Conservation (phyloP, 805 yeast species). For the Wickerhamiella sorbophila region DNA sequence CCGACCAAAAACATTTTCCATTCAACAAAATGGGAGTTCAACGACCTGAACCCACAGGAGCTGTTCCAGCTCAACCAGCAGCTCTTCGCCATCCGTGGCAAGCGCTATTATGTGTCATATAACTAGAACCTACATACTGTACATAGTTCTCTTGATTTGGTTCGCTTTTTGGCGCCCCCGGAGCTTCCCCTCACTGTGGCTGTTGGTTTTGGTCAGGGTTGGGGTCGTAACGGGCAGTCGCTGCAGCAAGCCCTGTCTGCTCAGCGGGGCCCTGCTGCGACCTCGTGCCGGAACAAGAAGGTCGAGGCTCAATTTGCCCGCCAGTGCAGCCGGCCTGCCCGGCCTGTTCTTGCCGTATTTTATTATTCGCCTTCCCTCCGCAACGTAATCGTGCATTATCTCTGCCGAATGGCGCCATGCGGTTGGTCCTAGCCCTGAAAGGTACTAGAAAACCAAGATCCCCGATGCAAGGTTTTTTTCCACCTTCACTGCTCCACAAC, state of each 20-base stretch:
- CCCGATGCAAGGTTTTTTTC: background rate
- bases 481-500: no score
- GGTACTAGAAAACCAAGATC: background rate
- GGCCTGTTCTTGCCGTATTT: no score
- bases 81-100: constrained; percentile 87
- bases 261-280: no score
- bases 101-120: constrained; percentile 63
- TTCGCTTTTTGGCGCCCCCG: no score
- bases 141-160: background rate
- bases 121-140: constrained; percentile 1
- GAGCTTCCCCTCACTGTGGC: no score
- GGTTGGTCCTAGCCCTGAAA: background rate
- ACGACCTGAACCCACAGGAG: constrained; percentile 84
- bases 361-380: no score
- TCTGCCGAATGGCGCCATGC: background rate
- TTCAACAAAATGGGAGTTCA: constrained; percentile 87
- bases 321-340: no score
- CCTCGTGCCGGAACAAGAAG: no score
- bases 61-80: constrained; percentile 84
- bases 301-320: no score
- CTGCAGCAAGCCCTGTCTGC: no score
- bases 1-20: constrained; percentile 60
- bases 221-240: no score
- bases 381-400: background rate
- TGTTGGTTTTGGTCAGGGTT: no score